Evolutionary conservation across 768 basidiomycete genomes (phyloP).

Genomic region (Kwoniella newhampshirensis): DNA sequence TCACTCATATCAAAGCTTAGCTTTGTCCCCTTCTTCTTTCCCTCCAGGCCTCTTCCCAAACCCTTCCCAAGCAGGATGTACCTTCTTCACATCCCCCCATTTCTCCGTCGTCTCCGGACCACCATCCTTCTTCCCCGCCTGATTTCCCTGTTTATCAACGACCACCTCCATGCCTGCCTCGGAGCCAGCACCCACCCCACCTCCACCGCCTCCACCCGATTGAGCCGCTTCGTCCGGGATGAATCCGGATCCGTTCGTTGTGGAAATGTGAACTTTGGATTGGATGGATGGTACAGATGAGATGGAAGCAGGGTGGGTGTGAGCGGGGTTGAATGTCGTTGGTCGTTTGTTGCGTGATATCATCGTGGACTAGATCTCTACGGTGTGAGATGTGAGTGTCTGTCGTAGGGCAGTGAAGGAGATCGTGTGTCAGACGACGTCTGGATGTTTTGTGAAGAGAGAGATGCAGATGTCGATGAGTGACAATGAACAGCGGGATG

Average conservation of each 20-base stretch:
- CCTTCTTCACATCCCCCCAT: conserved; percentile 27
- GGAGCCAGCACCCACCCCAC: conserved; percentile 23
- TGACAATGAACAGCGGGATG: too few relatives aligned
- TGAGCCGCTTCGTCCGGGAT: conserved; percentile 16
- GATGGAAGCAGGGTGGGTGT: conserved; percentile 26
- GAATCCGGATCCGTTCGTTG: too few relatives aligned
- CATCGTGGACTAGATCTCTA: not conserved
- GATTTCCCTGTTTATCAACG: not conserved
- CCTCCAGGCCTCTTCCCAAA: conserved; percentile 17
- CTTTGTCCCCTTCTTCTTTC: conserved; percentile 7
- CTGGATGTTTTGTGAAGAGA: too few relatives aligned
- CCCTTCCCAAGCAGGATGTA: conserved; percentile 40
- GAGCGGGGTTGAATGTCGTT: conserved; percentile 18
- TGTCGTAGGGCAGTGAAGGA: too few relatives aligned
- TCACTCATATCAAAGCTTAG: conserved; percentile 21
- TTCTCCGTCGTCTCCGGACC: too few relatives aligned
- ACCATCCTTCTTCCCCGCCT: conserved; percentile 2
- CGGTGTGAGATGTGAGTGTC: too few relatives aligned
- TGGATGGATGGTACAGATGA: conserved; percentile 15
- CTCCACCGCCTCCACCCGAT: conserved; percentile 27
- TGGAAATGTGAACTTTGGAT: conserved; percentile 8
- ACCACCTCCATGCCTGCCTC: conserved; percentile 16
- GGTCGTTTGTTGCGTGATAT: conserved; percentile 8
- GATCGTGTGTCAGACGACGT: too few relatives aligned
- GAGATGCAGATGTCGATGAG: too few relatives aligned